These are phyloP conservation scores for Cavenderia fasciculata DNA, from an alignment of 78 protist genomes.

Conservation along the genomic window DNA sequence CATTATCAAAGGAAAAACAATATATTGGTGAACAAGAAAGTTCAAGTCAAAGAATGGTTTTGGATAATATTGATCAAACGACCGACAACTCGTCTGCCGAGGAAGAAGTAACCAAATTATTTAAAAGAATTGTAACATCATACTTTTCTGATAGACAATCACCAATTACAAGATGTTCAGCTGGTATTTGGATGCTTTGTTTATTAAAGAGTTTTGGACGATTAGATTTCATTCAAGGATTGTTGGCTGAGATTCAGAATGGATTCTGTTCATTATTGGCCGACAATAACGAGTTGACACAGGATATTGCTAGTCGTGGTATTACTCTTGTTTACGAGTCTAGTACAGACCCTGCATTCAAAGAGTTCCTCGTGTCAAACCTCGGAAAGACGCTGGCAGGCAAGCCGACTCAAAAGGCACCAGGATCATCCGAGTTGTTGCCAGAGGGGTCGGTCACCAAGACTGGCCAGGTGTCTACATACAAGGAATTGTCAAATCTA, in stretches of 20 bases:
- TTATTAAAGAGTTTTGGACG: conserved; percentile 59
- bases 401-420: conserved; percentile 76
- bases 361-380: conserved; percentile 58
- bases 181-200: conserved; percentile 78
- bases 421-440: conserved; percentile 56
- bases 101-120: neutral
- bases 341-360: conserved; percentile 34
- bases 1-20: conserved; percentile 4
- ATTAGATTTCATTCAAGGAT: conserved; percentile 5
- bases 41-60: no score
- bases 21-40: neutral
- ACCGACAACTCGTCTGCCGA: neutral
- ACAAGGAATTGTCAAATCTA: conserved; percentile 34
- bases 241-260: conserved; percentile 55
- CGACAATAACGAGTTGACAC: conserved; percentile 82
- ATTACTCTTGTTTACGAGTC: conserved; percentile 76
- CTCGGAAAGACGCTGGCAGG: conserved; percentile 56
- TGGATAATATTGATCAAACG: neutral
- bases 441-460: conserved; percentile 65
- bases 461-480: conserved; percentile 54
- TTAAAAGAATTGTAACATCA: conserved; percentile 36
- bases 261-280: conserved; percentile 70
- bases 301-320: conserved; percentile 82
- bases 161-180: conserved; percentile 75
- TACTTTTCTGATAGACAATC: conserved; percentile 78